Percentiles rank a stretch among this genome's conserved stretches.
Evolutionary conservation across 345 rosid species (phyloP).

Genomic region (Rhodamnia argentea): DNA sequence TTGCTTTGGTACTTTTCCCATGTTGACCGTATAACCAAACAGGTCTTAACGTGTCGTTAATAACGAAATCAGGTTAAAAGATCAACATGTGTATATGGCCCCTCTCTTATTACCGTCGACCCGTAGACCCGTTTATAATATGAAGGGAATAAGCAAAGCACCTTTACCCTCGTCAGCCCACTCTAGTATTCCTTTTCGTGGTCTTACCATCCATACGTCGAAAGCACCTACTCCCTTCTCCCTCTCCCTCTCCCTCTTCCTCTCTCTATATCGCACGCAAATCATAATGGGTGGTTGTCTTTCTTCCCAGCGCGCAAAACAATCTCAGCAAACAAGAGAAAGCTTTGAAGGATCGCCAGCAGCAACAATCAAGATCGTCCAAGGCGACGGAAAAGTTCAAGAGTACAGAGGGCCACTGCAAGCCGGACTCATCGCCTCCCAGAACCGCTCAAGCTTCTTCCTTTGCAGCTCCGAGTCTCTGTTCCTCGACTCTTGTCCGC

Average conservation of each 20-base stretch:
- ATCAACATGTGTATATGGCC: not conserved
- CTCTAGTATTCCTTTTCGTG: not conserved
- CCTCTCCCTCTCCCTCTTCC: not conserved
- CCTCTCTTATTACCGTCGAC: not conserved
- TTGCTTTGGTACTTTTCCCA: too few relatives aligned
- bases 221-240: not conserved
- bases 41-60: not conserved
- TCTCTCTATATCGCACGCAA: not conserved
- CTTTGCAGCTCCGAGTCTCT: conserved; percentile 26
- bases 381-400: conserved; percentile 9
- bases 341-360: not conserved
- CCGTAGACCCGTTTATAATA: not conserved
- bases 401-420: conserved; percentile 12
- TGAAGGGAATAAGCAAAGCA: not conserved
- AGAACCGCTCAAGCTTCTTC: conserved; percentile 10
- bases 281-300: not conserved
- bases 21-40: not conserved
- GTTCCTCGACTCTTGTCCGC: conserved; percentile 12
- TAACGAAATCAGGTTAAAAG: not conserved
- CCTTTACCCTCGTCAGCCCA: not conserved
- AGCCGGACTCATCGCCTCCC: conserved; percentile 8
- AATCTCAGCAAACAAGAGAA: not conserved
- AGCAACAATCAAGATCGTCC: not conserved
- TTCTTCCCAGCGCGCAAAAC: not conserved
- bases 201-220: not conserved